Evolutionary conservation across 176 grass and related monocot species (phyloP), one percentile per base, ranked within the genome.

Genomic region (Calamus simplicifolius): DNA sequence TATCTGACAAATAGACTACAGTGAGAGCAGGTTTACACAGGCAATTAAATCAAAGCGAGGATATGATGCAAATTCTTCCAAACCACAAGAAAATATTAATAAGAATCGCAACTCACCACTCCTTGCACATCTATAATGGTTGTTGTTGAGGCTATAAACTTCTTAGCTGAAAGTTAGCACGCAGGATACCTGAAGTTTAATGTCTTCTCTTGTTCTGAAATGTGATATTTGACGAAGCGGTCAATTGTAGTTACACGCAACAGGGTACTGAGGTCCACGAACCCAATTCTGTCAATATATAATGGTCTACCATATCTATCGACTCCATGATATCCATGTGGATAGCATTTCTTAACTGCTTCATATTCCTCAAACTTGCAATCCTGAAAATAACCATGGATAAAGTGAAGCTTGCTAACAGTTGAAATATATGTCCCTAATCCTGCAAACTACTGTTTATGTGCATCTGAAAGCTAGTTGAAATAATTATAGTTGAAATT

Each of bases 321-420:
- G 54, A 97, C 84, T 74, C 87, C 92, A 75, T 97, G 92, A 80
- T 85, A 97, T 74, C 87, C 92, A 51, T 85, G 92, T 48, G 92
- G 87, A 73, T 91, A 97, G 26, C 78, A 88, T 76, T 52, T 85
- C 73, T 97, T 90, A 48, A 97, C 84, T 67, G 71, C 76, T 63
- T 91, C 81, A 58, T 72, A 61, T 62, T 97, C 92, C 62, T 88
- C 87, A 73, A 85, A 97, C 73, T 88, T 80, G 63, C 85, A 97
- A 75, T 91, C 92, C 87, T 97, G 68, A 26, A 38, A 61, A 59
- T 28, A 43, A 43, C 35, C 35, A 43, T 2, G 2, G 35, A 43
- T 43, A 43, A 43, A 43, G 10, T 43, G 35, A 43, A 43, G 6
- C 31, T 35, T 35, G 6, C 31, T 35, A 43, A 43, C 35, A 43